Percentiles rank a stretch among this genome's conserved stretches.
Evolutionary conservation across 1,284 basidiomycete genomes (phyloP).

Genomic region (Cutaneotrichosporon dermatis): DNA sequence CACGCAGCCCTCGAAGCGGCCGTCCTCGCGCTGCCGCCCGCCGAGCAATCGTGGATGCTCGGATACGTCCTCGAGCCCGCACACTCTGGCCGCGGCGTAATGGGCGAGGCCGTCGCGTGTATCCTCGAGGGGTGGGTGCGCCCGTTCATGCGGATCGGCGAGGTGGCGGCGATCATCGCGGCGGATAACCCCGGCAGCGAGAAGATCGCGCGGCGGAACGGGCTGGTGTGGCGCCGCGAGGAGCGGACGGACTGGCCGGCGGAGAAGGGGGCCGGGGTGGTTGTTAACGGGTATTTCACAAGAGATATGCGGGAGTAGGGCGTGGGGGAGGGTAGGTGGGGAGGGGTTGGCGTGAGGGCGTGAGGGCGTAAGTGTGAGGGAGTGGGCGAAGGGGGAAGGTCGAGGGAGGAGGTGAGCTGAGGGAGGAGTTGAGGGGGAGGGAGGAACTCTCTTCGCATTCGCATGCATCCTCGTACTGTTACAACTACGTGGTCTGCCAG

Average conservation of each 20-base stretch:
- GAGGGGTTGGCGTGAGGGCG: no score
- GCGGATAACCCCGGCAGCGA: conserved; percentile 14
- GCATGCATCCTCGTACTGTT: no score
- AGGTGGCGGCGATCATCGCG: conserved; percentile 14
- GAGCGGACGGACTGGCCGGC: conserved; percentile 19
- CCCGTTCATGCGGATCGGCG: conserved; percentile 11
- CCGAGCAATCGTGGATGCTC: conserved; percentile 14
- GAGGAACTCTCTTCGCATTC: no score
- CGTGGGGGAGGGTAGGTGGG: no score
- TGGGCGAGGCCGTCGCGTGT: conserved; percentile 9
- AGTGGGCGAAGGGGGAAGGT: no score
- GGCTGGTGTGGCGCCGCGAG: conserved; percentile 10
- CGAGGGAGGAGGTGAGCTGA: no score
- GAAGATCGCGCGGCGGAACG: conserved; percentile 13
- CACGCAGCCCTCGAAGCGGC: no score
- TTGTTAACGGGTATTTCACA: not conserved
- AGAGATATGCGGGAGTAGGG: not conserved
- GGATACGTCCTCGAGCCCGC: conserved; percentile 21
- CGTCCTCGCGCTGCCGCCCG: conserved; percentile 2
- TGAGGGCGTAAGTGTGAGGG: not conserved
- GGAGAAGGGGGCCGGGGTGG: conserved; percentile 23
- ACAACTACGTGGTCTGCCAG: no score
- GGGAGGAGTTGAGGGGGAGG: no score
- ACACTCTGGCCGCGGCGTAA: conserved; percentile 16
- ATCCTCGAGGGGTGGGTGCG: conserved; percentile 11